Evolutionary conservation across 352 stramenopile species (phyloP).

Genomic region (Pythium periplocum): DNA sequence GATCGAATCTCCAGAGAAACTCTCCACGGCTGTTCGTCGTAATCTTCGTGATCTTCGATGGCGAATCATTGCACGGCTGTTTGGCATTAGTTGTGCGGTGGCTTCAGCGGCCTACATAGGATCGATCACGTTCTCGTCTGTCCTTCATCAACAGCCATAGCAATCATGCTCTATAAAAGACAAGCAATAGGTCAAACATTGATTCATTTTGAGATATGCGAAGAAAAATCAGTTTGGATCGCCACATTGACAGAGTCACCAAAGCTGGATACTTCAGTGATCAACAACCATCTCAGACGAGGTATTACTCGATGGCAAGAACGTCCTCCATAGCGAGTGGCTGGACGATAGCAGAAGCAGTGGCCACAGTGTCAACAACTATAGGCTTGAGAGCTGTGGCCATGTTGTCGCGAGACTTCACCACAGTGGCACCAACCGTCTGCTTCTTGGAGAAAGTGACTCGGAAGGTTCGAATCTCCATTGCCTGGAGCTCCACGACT

Average conservation of each 20-base stretch:
- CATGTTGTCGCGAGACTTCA: neutral
- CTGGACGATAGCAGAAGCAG: conserved; percentile 1
- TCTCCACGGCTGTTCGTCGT: conserved; percentile 30
- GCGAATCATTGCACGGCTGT: conserved; percentile 28
- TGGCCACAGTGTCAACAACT: neutral
- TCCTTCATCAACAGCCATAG: neutral
- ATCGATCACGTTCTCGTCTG: conserved; percentile 2
- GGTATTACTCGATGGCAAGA: conserved; percentile 15
- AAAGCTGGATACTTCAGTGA: neutral
- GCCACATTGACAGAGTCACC: conserved; percentile 4
- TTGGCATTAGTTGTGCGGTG: conserved; percentile 21
- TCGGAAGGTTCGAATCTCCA: conserved; percentile 93
- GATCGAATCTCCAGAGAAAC: conserved; percentile 26
- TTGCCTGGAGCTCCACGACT: conserved; percentile 73
- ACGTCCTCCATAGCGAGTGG: conserved; percentile 13
- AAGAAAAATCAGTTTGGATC: neutral
- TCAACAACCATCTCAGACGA: neutral
- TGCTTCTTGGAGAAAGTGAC: conserved; percentile 43
- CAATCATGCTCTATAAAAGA: no score
- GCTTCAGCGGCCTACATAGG: conserved; percentile 8
- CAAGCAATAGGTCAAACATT: no score
- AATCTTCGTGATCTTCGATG: conserved; percentile 37
- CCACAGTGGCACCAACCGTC: neutral
- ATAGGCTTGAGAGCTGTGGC: neutral
- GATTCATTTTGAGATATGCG: no score